These are phyloP conservation scores for Discostella stelligeroides DNA, from an alignment of 108 stramenopile genomes.

Conservation along the genomic window DNA sequence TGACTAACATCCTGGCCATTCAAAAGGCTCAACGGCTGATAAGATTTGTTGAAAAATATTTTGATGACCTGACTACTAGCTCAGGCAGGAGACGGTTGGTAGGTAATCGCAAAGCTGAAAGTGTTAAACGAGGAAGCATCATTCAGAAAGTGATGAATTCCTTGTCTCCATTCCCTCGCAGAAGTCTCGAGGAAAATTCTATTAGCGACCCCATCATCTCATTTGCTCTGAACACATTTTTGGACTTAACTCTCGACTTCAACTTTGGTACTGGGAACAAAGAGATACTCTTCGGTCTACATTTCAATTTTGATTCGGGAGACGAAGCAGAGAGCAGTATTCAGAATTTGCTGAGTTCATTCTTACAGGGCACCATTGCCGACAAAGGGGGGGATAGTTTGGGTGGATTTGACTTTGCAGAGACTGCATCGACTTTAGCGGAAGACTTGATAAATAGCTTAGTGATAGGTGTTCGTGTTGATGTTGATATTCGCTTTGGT, in stretches of 20 bases:
- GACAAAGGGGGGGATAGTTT: background rate
- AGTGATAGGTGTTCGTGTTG: conserved; percentile 23
- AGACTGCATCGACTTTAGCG: conserved; percentile 3
- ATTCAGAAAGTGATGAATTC: conserved; percentile 12
- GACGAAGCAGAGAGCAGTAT: conserved; percentile 2
- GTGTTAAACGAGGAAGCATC: conserved; percentile 4
- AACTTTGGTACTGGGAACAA: conserved; percentile 36
- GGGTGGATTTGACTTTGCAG: conserved; percentile 19
- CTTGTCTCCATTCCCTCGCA: background rate
- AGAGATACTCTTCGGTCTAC: conserved; percentile 22
- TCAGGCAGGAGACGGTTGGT: conserved; percentile 9
- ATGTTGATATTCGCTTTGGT: conserved; percentile 20
- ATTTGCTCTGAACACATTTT: conserved; percentile 8
- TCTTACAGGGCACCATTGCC: background rate
- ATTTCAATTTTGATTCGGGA: conserved; percentile 23
- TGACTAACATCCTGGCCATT: background rate
- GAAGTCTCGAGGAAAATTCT: background rate
- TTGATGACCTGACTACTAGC: background rate
- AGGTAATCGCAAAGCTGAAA: background rate
- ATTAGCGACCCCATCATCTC: conserved; percentile 9
- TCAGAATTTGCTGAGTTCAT: conserved; percentile 7
- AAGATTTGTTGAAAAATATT: background rate
- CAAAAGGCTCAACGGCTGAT: conserved; percentile 10
- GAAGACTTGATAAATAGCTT: conserved; percentile 21
- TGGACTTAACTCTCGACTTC: conserved; percentile 26